phyloP scores from a whole-genome alignment of 2,329 filamentous ascomycete species.

The Ophiostoma ips region DNA sequence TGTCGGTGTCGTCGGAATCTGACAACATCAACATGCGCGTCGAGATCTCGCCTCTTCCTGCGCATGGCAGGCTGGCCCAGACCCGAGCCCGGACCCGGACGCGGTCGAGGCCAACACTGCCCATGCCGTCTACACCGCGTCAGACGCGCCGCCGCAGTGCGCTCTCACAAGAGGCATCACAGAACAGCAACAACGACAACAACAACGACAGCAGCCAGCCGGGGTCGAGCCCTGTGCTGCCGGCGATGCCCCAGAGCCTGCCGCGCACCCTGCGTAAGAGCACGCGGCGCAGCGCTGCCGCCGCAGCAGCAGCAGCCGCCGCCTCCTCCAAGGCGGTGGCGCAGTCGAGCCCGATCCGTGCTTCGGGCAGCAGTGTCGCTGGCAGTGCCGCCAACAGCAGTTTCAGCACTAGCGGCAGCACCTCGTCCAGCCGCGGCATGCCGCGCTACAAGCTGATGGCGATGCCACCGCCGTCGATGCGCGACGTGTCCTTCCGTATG shows the following conservation, averaged over 20 bases:
- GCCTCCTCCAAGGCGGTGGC: neutral
- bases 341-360: conserved; percentile 10
- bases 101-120: neutral
- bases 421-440: neutral
- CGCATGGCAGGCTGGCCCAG: neutral
- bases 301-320: neutral
- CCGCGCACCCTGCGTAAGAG: conserved; percentile 1
- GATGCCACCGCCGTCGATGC: conserved; percentile 4
- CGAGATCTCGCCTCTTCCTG: neutral
- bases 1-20: no score
- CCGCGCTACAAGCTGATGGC: conserved; percentile 6
- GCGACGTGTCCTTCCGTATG: conserved; percentile 24
- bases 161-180: neutral
- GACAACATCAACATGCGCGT: neutral
- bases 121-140: conserved; percentile 4
- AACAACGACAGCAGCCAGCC: neutral
- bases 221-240: neutral
- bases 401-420: neutral
- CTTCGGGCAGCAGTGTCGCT: neutral
- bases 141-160: conserved; percentile 6
- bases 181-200: neutral
- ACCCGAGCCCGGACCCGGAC: neutral
- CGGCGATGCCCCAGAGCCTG: neutral
- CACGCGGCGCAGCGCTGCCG: neutral
- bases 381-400: no score